Base-by-base conservation (phyloP, 2,329 filamentous ascomycete species). In the Exophiala bonariae region DNA sequence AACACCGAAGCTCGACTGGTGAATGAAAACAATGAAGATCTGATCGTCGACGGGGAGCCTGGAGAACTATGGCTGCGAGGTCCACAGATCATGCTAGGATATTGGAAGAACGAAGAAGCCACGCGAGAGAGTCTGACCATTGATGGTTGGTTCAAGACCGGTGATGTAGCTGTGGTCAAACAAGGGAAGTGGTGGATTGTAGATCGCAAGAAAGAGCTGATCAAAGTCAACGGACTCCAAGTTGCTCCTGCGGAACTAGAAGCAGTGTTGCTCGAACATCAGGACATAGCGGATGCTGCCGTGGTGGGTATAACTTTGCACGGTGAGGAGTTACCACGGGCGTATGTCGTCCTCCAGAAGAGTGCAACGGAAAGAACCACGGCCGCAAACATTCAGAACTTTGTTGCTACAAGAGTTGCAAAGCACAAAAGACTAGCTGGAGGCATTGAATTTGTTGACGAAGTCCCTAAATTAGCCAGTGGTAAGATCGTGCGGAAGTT, bases 91-190 rank as follows among this genome's bases (percentile, higher is more conserved):
- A 75, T 76, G 2, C 70, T 66, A 3, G 76, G 77, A 0, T 82
- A 82, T 56, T 76, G 74, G 53, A 71, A 76, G 32, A 76, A 80
- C 38, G 55, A 67, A 0, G 61, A 68, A 28, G 77, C 77, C 1
- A 81, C 60, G 73, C 77, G 43, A 80, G 78, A 0, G 63, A 92
- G 89, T 78, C 79, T 0, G 78, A 81, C 44, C n/a, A 74, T 83
- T 2, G 83, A 90, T 55, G 76, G 76, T 10, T 92, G 88, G 82
- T 82, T 95, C 76, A 80, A 79, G 33, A 96, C 90, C 0, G 91
- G 91, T 3, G 90, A 96, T 59, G 87, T 93, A 63, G 89, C 85
- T 0, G 71, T 92, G 2, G 71, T 92, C 7, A 76, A 78, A 3
- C 41, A 34, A 7, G 19, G 28, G 17, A 90, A 96, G 61, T 66